Percentiles rank a stretch among this genome's conserved stretches.
Evolutionary conservation across 1,139 yeast genomes (phyloP).

Genomic region (Kazachstania sp.): DNA sequence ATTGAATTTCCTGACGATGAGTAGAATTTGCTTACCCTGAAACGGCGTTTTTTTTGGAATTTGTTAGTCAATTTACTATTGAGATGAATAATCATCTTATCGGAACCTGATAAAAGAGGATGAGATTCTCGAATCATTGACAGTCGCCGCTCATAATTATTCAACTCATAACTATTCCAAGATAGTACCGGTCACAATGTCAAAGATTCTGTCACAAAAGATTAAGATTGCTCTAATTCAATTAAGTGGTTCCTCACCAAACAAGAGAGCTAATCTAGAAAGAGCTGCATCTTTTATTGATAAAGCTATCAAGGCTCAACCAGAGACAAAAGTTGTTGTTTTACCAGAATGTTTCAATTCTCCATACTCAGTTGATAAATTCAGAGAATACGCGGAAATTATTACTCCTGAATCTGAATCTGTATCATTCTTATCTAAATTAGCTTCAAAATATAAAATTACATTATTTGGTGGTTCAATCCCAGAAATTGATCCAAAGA

Average conservation of each 20-base stretch:
- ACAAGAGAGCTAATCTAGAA: conserved; percentile 49
- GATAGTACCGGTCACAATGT: too few species aligned
- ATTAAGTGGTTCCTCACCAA: conserved; percentile 33
- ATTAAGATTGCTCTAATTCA: conserved; percentile 46
- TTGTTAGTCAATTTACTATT: too few species aligned
- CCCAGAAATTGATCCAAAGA: conserved; percentile 59
- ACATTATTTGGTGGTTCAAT: conserved; percentile 83
- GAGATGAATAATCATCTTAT: too few species aligned
- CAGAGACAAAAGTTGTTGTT: conserved; percentile 44
- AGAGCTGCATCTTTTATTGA: conserved; percentile 44
- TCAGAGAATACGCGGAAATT: conserved; percentile 72
- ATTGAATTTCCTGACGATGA: too few species aligned
- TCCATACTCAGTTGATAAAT: conserved; percentile 83
- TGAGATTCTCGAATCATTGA: too few species aligned
- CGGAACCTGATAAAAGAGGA: too few species aligned
- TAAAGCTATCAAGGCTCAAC: conserved; percentile 43
- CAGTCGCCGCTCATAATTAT: too few species aligned
- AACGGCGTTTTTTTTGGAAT: too few species aligned
- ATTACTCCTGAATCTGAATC: conserved; percentile 33
- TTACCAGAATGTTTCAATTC: conserved; percentile 83
- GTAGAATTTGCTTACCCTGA: too few species aligned
- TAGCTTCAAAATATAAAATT: conserved; percentile 56
- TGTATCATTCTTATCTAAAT: conserved; percentile 41
- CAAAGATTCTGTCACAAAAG: conserved; percentile 33
- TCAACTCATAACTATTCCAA: too few species aligned